A percentile compares a stretch with the other conserved stretches of the same genome.
phyloP scores from a whole-genome alignment of 2,329 filamentous ascomycete species.

The Tolypocladium tundrense region DNA sequence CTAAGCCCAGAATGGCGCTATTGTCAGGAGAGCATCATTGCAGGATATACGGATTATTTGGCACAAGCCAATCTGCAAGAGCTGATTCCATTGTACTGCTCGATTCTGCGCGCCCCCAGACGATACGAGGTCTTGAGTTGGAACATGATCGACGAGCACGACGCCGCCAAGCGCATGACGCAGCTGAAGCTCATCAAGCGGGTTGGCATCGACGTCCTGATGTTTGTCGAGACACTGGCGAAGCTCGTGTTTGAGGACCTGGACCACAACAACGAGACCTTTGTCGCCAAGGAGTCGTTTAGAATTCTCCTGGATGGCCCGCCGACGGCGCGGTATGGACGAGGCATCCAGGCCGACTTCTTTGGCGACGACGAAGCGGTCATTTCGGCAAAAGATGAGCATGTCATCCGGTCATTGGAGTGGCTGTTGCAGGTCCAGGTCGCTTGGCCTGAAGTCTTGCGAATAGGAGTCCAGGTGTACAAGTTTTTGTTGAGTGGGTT shows the following conservation, averaged over 20 bases:
- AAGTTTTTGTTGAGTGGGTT: constrained; percentile 73
- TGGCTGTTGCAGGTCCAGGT: constrained; percentile 73
- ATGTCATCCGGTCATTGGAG: constrained; percentile 68
- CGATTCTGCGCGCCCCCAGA: constrained; percentile 56
- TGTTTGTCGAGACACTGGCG: constrained; percentile 63
- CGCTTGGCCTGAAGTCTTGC: constrained; percentile 61
- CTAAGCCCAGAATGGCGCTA: constrained; percentile 20
- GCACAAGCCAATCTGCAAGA: constrained; percentile 63
- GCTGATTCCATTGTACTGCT: constrained; percentile 79
- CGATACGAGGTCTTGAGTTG: constrained; percentile 63
- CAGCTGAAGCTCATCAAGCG: constrained; percentile 67
- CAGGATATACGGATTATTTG: constrained; percentile 72
- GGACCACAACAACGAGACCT: constrained; percentile 17
- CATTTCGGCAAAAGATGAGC: constrained; percentile 52
- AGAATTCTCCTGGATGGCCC: constrained; percentile 35
- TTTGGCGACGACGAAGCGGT: constrained; percentile 49
- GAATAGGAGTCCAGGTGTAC: constrained; percentile 61
- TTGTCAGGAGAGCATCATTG: constrained; percentile 64
- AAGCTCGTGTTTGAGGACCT: constrained; percentile 39
- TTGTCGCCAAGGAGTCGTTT: constrained; percentile 35
- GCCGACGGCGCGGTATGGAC: constrained; percentile 32
- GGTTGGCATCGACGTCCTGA: constrained; percentile 60
- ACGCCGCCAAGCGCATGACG: constrained; percentile 51
- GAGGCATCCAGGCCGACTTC: constrained; percentile 60
- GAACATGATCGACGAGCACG: constrained; percentile 64